Conservation (phyloP, 2,329 filamentous ascomycete genomes). For the Arthrobotrys entomopaga region DNA sequence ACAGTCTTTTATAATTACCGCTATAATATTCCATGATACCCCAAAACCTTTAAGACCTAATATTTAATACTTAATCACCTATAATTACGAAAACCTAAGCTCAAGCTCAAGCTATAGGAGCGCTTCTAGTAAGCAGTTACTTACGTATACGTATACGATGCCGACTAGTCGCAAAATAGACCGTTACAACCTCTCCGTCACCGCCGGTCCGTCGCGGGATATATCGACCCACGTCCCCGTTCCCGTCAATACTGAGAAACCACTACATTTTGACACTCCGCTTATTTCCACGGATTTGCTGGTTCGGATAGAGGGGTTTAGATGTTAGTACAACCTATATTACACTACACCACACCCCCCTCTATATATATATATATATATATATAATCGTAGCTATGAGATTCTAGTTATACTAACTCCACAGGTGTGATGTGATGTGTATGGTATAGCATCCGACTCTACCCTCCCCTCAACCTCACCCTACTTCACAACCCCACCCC, state of each 20-base stretch:
- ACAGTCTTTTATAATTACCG: no score
- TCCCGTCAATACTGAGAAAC: conserved; percentile 45
- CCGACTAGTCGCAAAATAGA: conserved; percentile 31
- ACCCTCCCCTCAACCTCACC: conserved; percentile 32
- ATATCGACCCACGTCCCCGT: conserved; percentile 34
- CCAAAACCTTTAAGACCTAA: no score
- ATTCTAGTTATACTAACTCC: neutral
- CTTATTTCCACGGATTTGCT: conserved; percentile 31
- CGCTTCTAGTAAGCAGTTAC: no score
- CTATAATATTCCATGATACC: no score
- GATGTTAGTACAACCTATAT: conserved; percentile 23
- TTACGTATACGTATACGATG: conserved; percentile 15
- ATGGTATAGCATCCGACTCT: conserved; percentile 6
- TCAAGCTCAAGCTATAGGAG: no score
- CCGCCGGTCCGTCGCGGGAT: conserved; percentile 50
- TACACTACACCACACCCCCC: no score
- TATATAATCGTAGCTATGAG: neutral
- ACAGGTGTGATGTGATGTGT: neutral
- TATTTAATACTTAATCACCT: no score
- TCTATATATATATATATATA: neutral
- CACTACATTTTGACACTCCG: conserved; percentile 42
- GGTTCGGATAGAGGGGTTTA: conserved; percentile 43
- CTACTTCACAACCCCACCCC: conserved; percentile 35
- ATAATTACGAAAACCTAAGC: no score
- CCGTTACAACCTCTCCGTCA: conserved; percentile 37